A percentile compares a stretch with the other conserved stretches of the same genome.
These are phyloP conservation scores for Herpetomonas samuelpessoai DNA, from an alignment of 208 protist species.

Conservation along the genomic window DNA sequence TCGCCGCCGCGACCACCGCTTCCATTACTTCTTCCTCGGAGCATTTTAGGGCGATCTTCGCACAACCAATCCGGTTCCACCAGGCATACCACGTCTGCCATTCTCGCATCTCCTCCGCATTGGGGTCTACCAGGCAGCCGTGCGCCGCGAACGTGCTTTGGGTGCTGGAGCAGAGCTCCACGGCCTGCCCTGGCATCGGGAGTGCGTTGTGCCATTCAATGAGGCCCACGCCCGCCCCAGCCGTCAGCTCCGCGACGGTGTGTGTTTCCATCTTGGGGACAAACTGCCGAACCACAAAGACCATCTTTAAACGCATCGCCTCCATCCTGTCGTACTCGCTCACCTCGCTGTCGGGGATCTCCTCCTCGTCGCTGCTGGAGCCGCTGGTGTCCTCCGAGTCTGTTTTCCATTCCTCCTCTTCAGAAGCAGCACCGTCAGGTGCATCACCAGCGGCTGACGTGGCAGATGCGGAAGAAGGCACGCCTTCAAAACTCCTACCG, in stretches of 20 bases:
- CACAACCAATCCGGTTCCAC: conserved; percentile 26
- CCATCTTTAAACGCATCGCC: conserved; percentile 28
- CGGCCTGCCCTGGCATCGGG: no score
- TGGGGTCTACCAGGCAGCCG: neutral
- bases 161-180: no score
- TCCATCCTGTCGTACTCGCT: conserved; percentile 22
- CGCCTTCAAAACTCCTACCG: no score
- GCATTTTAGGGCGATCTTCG: conserved; percentile 28
- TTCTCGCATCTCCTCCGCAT: neutral
- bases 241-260: conserved; percentile 9
- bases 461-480: no score
- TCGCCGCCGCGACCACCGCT: conserved; percentile 5
- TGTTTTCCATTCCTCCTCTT: neutral
- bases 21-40: conserved; percentile 9
- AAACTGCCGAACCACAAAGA: conserved; percentile 21
- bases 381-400: conserved; percentile 10
- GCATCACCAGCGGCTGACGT: no score
- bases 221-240: conserved; percentile 19
- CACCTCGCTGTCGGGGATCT: neutral
- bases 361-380: conserved; percentile 9
- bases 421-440: neutral
- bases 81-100: conserved; percentile 27
- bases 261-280: conserved; percentile 8
- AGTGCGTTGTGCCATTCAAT: conserved; percentile 12
- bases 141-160: no score